Base-by-base conservation (phyloP, 257 asterid species). In the Gentiana macrophylla region DNA sequence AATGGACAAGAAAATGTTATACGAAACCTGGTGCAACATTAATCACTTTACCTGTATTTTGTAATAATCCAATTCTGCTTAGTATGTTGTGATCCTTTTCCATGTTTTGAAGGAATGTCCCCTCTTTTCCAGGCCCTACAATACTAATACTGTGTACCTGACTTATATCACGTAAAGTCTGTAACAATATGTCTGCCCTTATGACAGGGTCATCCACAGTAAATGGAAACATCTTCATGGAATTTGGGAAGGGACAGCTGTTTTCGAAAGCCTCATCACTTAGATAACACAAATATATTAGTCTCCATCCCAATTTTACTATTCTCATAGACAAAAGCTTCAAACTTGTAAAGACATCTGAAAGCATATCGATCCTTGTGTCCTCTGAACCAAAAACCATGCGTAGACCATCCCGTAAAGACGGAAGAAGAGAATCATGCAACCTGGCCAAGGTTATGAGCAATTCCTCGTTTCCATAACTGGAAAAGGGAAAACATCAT, bases 141-240 rank as follows among this genome's bases (percentile, higher is more conserved):
- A 62, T 64, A 70, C 52, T 67, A 53, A 57, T 62, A 3, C 66
- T 55, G 63, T 57, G 66, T 38, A 66, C 82, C 52, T 70, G 77
- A 65, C 69, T 63, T 61, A 91, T 81, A 62, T 77, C 92, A 71
- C 90, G 78, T 52, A 91, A 58, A 5, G 80, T 71, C 75, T 91
- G 94, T 62, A 85, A 69, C 52, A 91, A 59, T 66, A 91, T 83
- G 63, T 91, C 97, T 12, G 94, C 82, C 79, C 98, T 81, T 65
- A 85, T 76, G 50, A 78, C 56, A 59, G 97, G 95, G 67, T 91
- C 97, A 74, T 81, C 94, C 55, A 91, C 82, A 77, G 75, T 85
- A 63, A 94, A 91, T 9, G 98, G 98, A 77, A 91, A 78, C 87
- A 91, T 87, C 78, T 87, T 91, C 74, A 75, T 62, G 66, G 90